A percentile compares a stretch with the other conserved stretches of the same genome.
These are phyloP conservation scores for Choanephora cucurbitarum DNA, from an alignment of 371 early-diverging fungal species.

Conservation along the genomic window DNA sequence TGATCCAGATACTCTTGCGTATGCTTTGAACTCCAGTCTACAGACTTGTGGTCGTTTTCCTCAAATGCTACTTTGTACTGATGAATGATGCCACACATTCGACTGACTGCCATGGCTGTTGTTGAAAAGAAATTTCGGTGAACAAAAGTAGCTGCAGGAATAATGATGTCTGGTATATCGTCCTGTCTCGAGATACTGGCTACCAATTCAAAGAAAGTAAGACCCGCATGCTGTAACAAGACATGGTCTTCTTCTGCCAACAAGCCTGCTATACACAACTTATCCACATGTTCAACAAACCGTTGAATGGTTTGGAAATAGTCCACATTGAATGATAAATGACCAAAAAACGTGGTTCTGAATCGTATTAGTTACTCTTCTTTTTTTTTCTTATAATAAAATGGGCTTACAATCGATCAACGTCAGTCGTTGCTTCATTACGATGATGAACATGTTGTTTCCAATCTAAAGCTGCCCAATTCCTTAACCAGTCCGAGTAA, in stretches of 20 bases:
- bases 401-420: conserved; percentile 35
- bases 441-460: conserved; percentile 31
- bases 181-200: conserved; percentile 43
- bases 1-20: conserved; percentile 48
- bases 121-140: conserved; percentile 55
- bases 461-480: conserved; percentile 59
- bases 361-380: neutral
- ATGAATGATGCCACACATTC: conserved; percentile 60
- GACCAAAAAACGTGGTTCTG: conserved; percentile 48
- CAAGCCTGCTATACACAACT: conserved; percentile 40
- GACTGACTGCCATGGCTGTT: conserved; percentile 52
- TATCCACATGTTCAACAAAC: conserved; percentile 53
- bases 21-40: conserved; percentile 38
- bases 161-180: conserved; percentile 53
- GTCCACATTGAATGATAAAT: conserved; percentile 49
- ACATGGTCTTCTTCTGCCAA: conserved; percentile 49
- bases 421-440: conserved; percentile 12
- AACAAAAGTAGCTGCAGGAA: conserved; percentile 54
- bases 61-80: conserved; percentile 50
- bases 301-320: conserved; percentile 52
- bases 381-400: neutral
- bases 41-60: conserved; percentile 31
- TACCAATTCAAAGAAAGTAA: conserved; percentile 61
- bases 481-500: conserved; percentile 46
- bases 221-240: conserved; percentile 53